Percentiles rank a stretch among this genome's conserved stretches.
phyloP scores from a whole-genome alignment of 192 early-diverging fungal species.

The Rhizophagus sp. region DNA sequence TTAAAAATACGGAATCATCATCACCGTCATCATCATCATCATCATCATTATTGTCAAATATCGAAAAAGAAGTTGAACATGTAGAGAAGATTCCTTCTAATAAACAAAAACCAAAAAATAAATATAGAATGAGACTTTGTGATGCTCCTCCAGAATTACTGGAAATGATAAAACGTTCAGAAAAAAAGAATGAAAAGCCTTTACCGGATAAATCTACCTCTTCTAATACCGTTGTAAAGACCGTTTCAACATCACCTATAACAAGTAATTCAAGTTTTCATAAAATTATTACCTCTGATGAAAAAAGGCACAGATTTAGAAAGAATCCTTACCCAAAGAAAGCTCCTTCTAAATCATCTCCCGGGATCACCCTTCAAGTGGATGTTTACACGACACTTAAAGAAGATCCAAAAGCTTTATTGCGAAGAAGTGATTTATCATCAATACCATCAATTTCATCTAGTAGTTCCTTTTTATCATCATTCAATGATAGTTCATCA shows the following conservation, averaged over 20 bases:
- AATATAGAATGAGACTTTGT: slow-evolving; percentile 11
- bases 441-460: background rate
- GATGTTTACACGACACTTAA: slow-evolving; percentile 1
- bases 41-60: too few relatives aligned
- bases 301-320: background rate
- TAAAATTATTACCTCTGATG: background rate
- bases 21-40: background rate
- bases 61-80: background rate
- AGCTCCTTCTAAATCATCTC: slow-evolving; percentile 12
- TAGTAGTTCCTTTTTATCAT: too few relatives aligned
- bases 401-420: slow-evolving; percentile 14
- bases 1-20: background rate
- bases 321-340: slow-evolving; percentile 19
- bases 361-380: background rate
- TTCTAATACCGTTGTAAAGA: background rate
- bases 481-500: background rate
- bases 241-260: background rate
- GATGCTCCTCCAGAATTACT: background rate
- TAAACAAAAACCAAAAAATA: background rate
- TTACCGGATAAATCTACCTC: background rate
- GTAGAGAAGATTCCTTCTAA: background rate
- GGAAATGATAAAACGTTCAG: slow-evolving; percentile 11
- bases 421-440: background rate
- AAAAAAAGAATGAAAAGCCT: background rate
- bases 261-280: background rate